Conservation (phyloP, 192 early-diverging fungal genomes). For the Coemansia nantahalensis region DNA sequence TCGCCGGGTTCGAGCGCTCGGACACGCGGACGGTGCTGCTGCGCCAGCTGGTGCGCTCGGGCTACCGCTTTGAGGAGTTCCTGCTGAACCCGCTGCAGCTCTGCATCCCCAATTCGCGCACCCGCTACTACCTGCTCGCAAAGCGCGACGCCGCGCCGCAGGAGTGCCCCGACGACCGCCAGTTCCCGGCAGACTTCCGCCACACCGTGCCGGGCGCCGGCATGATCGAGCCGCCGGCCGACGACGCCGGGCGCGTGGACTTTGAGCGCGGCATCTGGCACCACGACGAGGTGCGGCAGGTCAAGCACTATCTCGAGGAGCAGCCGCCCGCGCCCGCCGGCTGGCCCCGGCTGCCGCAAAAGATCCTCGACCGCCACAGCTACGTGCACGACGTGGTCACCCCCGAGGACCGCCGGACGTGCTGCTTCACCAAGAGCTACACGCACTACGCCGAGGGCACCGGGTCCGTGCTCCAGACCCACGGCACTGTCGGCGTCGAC, state of each 20-base stretch:
- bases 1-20: constrained; percentile 74
- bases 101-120: constrained; percentile 75
- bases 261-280: constrained; percentile 49
- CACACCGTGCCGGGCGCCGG: constrained; percentile 28
- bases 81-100: constrained; percentile 72
- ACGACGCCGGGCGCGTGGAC: constrained; percentile 32
- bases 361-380: constrained; percentile 32
- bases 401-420: constrained; percentile 58
- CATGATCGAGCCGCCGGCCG: constrained; percentile 37
- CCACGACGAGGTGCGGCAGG: constrained; percentile 44
- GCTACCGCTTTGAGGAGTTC: constrained; percentile 70
- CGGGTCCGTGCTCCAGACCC: constrained; percentile 25
- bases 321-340: constrained; percentile 10
- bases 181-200: constrained; percentile 36
- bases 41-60: constrained; percentile 50
- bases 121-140: constrained; percentile 71
- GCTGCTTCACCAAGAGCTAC: constrained; percentile 85
- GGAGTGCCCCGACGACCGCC: constrained; percentile 15
- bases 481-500: constrained; percentile 21
- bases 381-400: constrained; percentile 68
- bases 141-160: constrained; percentile 16
- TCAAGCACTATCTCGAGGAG: constrained; percentile 41
- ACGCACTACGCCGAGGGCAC: constrained; percentile 59
- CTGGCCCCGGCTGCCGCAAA: constrained; percentile 17
- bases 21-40: constrained; percentile 62